Evolutionary conservation across 2,329 filamentous ascomycete genomes (phyloP).

Genomic region (Canariomyces notabilis): DNA sequence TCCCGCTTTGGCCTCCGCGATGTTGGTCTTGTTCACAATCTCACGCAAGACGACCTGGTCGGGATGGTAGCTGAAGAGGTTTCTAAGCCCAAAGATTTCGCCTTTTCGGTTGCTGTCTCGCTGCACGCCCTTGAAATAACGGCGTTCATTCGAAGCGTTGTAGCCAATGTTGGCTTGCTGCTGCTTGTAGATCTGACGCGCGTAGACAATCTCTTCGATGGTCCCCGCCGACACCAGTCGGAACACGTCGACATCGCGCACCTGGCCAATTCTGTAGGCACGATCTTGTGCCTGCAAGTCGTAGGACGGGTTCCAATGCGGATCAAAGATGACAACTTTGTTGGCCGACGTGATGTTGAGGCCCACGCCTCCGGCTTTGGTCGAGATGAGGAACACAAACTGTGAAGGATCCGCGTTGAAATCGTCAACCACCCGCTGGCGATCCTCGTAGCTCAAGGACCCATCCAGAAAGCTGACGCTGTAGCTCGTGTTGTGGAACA

Average conservation of each 20-base stretch:
- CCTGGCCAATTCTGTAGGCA: conserved; percentile 92
- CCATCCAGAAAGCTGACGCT: conserved; percentile 90
- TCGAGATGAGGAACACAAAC: conserved; percentile 95
- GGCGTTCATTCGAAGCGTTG: conserved; percentile 81
- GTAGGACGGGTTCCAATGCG: conserved; percentile 94
- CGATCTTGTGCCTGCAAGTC: conserved; percentile 95
- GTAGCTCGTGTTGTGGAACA: conserved; percentile 86
- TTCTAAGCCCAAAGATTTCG: conserved; percentile 86
- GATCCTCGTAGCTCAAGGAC: conserved; percentile 74
- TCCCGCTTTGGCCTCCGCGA: conserved; percentile 85
- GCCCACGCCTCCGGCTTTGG: conserved; percentile 86
- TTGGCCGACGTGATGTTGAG: conserved; percentile 97
- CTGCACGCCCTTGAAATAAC: conserved; percentile 94
- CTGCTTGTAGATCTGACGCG: conserved; percentile 96
- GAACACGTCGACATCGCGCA: conserved; percentile 90
- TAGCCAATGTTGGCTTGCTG: conserved; percentile 98
- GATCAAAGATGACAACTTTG: conserved; percentile 95
- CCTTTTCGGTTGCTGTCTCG: conserved; percentile 77
- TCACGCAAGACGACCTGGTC: conserved; percentile 80
- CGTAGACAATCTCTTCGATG: conserved; percentile 95
- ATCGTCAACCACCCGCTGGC: conserved; percentile 75
- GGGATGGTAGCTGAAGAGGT: conserved; percentile 77
- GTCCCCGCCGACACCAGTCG: conserved; percentile 85
- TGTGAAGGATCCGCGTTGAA: conserved; percentile 85
- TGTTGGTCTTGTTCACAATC: conserved; percentile 97